phyloP scores from a whole-genome alignment of 805 yeast genomes.

The Hanseniaspora lachancei region DNA sequence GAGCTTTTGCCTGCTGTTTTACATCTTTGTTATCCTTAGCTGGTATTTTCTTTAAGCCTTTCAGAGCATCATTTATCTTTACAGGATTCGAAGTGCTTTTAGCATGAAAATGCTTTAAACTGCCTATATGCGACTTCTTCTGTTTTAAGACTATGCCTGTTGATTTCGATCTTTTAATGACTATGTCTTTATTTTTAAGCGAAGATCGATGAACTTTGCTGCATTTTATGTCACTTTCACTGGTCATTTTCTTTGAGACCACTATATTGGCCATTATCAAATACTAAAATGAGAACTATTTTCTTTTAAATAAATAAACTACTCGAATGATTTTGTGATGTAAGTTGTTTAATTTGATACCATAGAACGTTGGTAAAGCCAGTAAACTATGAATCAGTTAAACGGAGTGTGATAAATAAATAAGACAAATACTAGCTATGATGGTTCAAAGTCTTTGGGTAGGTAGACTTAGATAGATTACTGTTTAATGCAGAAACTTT shows the following conservation, averaged over 20 bases:
- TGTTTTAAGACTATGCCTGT: slow-evolving; percentile 11
- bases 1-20: not conserved
- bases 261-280: not conserved
- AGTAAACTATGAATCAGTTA: too few species aligned
- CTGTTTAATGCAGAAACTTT: too few species aligned
- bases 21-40: not conserved
- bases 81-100: not conserved
- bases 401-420: too few species aligned
- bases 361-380: too few species aligned
- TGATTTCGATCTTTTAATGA: slow-evolving; percentile 10
- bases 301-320: not conserved
- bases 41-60: not conserved
- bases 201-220: not conserved
- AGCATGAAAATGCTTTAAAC: slow-evolving; percentile 7
- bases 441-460: too few species aligned
- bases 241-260: not conserved
- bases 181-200: not conserved
- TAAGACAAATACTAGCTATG: too few species aligned
- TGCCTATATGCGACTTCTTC: not conserved
- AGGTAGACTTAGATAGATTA: too few species aligned
- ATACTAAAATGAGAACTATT: not conserved
- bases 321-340: too few species aligned
- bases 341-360: too few species aligned
- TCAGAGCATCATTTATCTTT: not conserved
- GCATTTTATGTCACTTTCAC: not conserved